Evolutionary conservation across 768 basidiomycete species (phyloP).

Genomic region (Boletus huronensis): DNA sequence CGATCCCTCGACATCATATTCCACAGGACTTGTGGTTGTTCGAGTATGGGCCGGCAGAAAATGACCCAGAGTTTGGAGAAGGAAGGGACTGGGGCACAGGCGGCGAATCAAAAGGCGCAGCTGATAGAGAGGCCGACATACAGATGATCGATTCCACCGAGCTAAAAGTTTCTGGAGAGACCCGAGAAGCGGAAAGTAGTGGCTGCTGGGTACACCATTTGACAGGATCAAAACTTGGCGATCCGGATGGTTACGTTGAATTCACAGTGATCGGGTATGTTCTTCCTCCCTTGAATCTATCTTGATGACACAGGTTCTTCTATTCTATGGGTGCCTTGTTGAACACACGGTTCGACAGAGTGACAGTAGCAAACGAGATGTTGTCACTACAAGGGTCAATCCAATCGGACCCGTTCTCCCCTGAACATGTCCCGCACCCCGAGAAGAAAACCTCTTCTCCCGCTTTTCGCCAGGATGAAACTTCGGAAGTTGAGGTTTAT

Average conservation of each 20-base stretch:
- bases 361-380: slow-evolving; percentile 92
- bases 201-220: slow-evolving; percentile 79
- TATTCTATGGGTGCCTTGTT: not conserved
- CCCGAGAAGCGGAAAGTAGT: slow-evolving; percentile 41
- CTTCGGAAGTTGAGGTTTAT: slow-evolving; percentile 16
- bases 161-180: slow-evolving; percentile 9
- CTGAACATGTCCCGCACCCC: slow-evolving; percentile 45
- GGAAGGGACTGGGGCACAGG: slow-evolving; percentile 27
- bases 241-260: slow-evolving; percentile 59
- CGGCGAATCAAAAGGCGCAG: slow-evolving; percentile 8
- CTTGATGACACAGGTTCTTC: not conserved
- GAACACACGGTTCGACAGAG: slow-evolving; percentile 38
- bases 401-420: slow-evolving; percentile 71
- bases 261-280: slow-evolving; percentile 83
- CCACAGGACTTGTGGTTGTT: slow-evolving; percentile 79
- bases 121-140: not conserved
- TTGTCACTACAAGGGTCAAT: slow-evolving; percentile 83
- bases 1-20: slow-evolving; percentile 90
- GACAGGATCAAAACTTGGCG: slow-evolving; percentile 70
- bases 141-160: slow-evolving; percentile 11
- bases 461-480: slow-evolving; percentile 7
- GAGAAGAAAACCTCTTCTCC: slow-evolving; percentile 8
- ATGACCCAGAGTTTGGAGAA: slow-evolving; percentile 67
- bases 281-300: not conserved
- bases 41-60: slow-evolving; percentile 79